Evolutionary conservation across 2,329 filamentous ascomycete species (phyloP), one percentile per base, ranked within the genome.

Genomic region (Epichloe glyceriae): DNA sequence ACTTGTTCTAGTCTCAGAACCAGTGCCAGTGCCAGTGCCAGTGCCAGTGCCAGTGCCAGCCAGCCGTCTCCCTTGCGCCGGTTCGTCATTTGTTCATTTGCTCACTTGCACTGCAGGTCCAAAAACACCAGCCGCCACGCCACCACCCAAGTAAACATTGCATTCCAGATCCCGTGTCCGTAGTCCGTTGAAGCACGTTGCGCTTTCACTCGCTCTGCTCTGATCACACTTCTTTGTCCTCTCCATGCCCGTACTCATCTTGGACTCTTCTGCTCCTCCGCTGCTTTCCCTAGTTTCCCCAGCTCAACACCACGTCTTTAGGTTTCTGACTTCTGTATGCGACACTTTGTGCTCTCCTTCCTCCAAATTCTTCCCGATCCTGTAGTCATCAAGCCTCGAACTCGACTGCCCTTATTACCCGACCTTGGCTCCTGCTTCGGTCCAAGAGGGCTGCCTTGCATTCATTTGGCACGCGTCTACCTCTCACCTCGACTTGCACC

Each of bases 81-180:
- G 49, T 8, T 34, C 50, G 35, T 44, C 52, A 46, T 42, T 43
- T 19, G 40, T 49, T 10, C 34, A 43, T 43, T 44, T 40, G 30
- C 39, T 20, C 46, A 43, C 30, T 41, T 39, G 51, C 26, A 39
- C 47, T 8, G 46, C 30, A 47, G 39, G 33, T 35, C 50, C 50
- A 50, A 50, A 55, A 55, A 53, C 53, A 55, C 51, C 46, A 50
- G 33, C 52, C 50, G 51, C 52, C 45, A 47, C 47, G 51, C 52
- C 45, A 47, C 47, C 46, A 41, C 38, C 47, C 45, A 48, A 33
- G 52, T 47, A 50, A 56, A 54, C 50, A 53, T 55, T 58, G 51
- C 56, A 58, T 58, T 58, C 56, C 55, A 56, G 42, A 42, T 50
- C 41, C 12, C 40, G 38, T 17, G 35, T 37, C 37, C 14, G 5